Conservation (phyloP, 2,329 filamentous ascomycete genomes). For the Pseudogymnoascus sp. region DNA sequence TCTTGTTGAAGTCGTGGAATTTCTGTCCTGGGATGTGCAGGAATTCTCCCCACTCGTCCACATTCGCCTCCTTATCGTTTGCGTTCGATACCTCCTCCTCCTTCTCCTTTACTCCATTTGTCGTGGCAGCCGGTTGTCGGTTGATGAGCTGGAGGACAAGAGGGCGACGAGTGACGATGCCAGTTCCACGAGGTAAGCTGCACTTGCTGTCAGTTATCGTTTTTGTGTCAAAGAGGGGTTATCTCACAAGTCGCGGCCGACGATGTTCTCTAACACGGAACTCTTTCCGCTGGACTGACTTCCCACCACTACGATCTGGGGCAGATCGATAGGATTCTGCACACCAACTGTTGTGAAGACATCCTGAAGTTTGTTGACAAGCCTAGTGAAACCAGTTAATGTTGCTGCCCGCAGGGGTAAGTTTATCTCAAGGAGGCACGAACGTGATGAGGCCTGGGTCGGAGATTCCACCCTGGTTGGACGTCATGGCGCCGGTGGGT, state of each 20-base stretch:
- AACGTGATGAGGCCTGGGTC: slow-evolving; percentile 60
- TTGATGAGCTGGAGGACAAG: slow-evolving; percentile 98
- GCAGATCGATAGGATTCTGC: slow-evolving; percentile 97
- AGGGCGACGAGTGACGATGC: slow-evolving; percentile 92
- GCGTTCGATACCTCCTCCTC: slow-evolving; percentile 55
- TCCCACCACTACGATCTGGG: slow-evolving; percentile 95
- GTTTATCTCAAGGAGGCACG: slow-evolving; percentile 23
- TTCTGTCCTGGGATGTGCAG: slow-evolving; percentile 95
- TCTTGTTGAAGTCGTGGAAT: slow-evolving; percentile 97
- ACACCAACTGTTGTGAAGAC: slow-evolving; percentile 97
- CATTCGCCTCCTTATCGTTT: slow-evolving; percentile 79
- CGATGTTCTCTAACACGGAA: slow-evolving; percentile 97
- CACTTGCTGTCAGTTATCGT: slow-evolving; percentile 23
- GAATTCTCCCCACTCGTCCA: slow-evolving; percentile 98
- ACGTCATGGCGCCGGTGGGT: slow-evolving; percentile 18
- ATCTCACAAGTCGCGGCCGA: slow-evolving; percentile 94
- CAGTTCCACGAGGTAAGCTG: slow-evolving; percentile 91
- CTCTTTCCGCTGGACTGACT: slow-evolving; percentile 99
- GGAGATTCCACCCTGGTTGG: slow-evolving; percentile 48
- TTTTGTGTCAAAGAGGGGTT: slow-evolving; percentile 15
- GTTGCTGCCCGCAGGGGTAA: slow-evolving; percentile 19
- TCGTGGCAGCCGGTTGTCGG: slow-evolving; percentile 53
- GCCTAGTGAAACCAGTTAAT: slow-evolving; percentile 37
- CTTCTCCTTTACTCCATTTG: slow-evolving; percentile 64
- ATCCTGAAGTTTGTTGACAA: slow-evolving; percentile 99